These are phyloP conservation scores for Eimeria necatrix DNA, from an alignment of 169 alveolate genomes.

Conservation along the genomic window DNA sequence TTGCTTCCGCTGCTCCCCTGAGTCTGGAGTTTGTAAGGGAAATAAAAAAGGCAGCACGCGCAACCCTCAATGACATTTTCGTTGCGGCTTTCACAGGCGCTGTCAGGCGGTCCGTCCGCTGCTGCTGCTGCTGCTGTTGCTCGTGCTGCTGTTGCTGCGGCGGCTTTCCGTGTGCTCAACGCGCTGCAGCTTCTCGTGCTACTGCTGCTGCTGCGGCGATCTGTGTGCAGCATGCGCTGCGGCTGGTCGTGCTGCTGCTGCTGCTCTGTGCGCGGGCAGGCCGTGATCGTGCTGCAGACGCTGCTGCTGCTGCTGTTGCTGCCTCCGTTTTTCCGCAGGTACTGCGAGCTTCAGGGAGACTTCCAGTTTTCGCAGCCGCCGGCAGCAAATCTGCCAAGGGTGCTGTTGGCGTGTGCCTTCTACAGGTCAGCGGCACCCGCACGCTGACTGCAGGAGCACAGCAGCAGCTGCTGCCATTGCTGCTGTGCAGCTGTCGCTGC, in stretches of 20 bases:
- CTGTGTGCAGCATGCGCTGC: neutral
- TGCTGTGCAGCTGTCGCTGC: too few species aligned
- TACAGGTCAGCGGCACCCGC: neutral
- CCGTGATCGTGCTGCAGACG: neutral
- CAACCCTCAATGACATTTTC: constrained; percentile 32
- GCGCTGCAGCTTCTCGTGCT: too few species aligned
- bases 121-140: neutral
- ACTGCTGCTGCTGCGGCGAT: neutral
- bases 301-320: neutral
- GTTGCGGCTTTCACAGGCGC: constrained; percentile 20
- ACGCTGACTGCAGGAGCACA: neutral
- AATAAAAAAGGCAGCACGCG: neutral
- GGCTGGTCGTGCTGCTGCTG: neutral
- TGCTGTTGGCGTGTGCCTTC: constrained; percentile 26
- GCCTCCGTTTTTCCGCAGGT: neutral
- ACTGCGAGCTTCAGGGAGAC: constrained; percentile 3
- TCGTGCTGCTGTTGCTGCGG: neutral
- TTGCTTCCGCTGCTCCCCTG: neutral
- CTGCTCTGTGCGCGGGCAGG: neutral
- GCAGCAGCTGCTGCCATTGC: too few species aligned
- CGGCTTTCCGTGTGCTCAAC: neutral
- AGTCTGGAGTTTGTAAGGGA: constrained; percentile 15
- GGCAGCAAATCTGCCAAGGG: neutral
- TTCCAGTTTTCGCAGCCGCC: neutral
- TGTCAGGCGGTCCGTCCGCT: neutral